Percentiles rank a stretch among this genome's conserved stretches.
phyloP scores from a whole-genome alignment of 768 basidiomycete species.

The Lentinula boryana region DNA sequence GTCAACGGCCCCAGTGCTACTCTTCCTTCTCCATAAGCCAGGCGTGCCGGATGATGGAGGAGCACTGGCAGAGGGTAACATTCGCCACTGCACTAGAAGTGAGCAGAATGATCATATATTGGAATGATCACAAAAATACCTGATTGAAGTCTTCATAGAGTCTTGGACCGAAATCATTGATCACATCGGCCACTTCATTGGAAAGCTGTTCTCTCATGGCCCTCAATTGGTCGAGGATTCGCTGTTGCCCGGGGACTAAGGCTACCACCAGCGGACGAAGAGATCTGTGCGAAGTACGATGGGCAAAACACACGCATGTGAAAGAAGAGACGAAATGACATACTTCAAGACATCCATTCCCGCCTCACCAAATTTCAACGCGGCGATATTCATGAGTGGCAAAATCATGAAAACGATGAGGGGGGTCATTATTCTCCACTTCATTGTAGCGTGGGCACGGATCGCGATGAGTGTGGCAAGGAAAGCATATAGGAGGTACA shows the following conservation, averaged over 20 bases:
- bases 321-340: slow-evolving; percentile 19
- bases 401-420: slow-evolving; percentile 66
- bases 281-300: slow-evolving; percentile 46
- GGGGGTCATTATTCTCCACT: slow-evolving; percentile 70
- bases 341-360: slow-evolving; percentile 97
- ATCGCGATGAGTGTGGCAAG: slow-evolving; percentile 70
- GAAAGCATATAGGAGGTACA: slow-evolving; percentile 81
- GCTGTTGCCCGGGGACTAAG: slow-evolving; percentile 82
- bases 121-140: slow-evolving; percentile 27
- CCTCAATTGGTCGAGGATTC: slow-evolving; percentile 71
- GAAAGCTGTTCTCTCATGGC: slow-evolving; percentile 67
- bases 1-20: slow-evolving; percentile 76
- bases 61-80: slow-evolving; percentile 78
- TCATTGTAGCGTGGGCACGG: slow-evolving; percentile 55
- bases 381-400: slow-evolving; percentile 88
- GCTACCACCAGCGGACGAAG: slow-evolving; percentile 85
- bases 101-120: not conserved
- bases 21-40: slow-evolving; percentile 77
- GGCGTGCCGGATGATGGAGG: slow-evolving; percentile 74
- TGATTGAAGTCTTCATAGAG: slow-evolving; percentile 84
- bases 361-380: slow-evolving; percentile 96
- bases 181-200: slow-evolving; percentile 77
- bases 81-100: slow-evolving; percentile 50
- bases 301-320: slow-evolving; percentile 7
- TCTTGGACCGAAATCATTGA: slow-evolving; percentile 85